Evolutionary conservation across 306 rosid species (phyloP), one percentile per base, ranked within the genome.

Genomic region (Cicer judaicum): DNA sequence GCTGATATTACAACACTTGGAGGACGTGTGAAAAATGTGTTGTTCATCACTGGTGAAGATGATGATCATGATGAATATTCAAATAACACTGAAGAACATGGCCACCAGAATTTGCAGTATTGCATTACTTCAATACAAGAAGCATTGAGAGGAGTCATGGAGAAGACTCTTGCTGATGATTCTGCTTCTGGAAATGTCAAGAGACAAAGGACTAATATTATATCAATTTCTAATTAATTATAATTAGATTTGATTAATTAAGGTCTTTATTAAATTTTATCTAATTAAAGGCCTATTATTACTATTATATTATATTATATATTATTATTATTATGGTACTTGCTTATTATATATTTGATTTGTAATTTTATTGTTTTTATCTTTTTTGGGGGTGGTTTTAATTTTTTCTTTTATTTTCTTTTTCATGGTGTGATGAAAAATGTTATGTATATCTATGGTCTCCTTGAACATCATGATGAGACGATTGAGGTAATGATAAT

Each of bases 1-100:
- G 98, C 98, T 2, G 98, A 93, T 78, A 89, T 93, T 52, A 91
- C 97, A 0, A 91, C 98, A 6, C 89, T 93, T 0, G 98, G 98
- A 0, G 98, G 98, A 2, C 91, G 98, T 1, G 96, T 91, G 1
- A 93, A 88, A 86, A 93, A 93, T 21, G 97, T 93, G 5, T 50
- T 93, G 55, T 89, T 93, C 83, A 85, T 93, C 16, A 87, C 96
- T 8, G 89, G 88, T 0, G 97, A 93, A 46, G 90, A 91, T 40
- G 88, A 89, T 15, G 34, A 40, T 64, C 69, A 64, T 4, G 91
- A 60, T 52, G 14, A 19, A n/a, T 11, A 85, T 8, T 73, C 86
- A 0, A 80, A 84, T 44, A 57, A 76, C 2, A 12, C 78, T 6
- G 16, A 69, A 1, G 81, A 78, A 0, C 69, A 82, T 44, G 18